phyloP scores from a whole-genome alignment of 495 filamentous ascomycete genomes.

The Talaromyces adpressus region DNA sequence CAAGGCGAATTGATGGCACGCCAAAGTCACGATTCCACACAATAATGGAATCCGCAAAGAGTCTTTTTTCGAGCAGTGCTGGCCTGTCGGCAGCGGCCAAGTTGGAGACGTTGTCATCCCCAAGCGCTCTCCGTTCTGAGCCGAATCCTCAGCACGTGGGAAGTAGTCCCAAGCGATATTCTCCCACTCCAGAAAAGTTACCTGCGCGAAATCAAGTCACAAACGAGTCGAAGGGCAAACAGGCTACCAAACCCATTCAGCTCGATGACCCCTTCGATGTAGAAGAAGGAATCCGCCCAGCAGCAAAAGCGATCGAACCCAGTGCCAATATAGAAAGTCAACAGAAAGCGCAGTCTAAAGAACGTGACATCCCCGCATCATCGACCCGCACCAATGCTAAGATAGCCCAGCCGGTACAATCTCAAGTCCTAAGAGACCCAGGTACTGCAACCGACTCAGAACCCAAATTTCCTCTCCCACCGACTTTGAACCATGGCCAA shows the following conservation, averaged over 20 bases:
- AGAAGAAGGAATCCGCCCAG: neutral
- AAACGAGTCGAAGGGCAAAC: neutral
- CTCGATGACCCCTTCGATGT: conserved; percentile 11
- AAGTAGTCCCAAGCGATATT: neutral
- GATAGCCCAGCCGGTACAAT: conserved; percentile 43
- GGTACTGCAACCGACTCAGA: conserved; percentile 28
- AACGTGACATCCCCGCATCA: conserved; percentile 14
- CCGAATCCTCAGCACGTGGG: conserved; percentile 2
- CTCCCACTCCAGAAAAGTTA: conserved; percentile 1
- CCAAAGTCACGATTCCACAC: conserved; percentile 85
- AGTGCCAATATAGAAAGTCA: conserved; percentile 11
- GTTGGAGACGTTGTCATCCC: conserved; percentile 46
- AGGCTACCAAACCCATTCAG: neutral
- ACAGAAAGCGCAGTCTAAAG: conserved; percentile 24
- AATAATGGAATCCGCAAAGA: conserved; percentile 77
- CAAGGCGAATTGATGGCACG: conserved; percentile 67
- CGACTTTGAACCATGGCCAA: conserved; percentile 40
- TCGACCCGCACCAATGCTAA: conserved; percentile 28
- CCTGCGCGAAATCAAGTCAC: neutral
- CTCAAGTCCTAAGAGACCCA: conserved; percentile 36
- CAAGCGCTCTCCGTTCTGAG: conserved; percentile 24
- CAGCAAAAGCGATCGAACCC: neutral
- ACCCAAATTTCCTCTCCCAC: conserved; percentile 36
- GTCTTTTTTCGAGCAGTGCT: conserved; percentile 73
- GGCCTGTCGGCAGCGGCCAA: conserved; percentile 71